Percentiles rank a stretch among this genome's conserved stretches.
phyloP scores from a whole-genome alignment of 805 yeast species.

The Ogataea salicorniae region DNA sequence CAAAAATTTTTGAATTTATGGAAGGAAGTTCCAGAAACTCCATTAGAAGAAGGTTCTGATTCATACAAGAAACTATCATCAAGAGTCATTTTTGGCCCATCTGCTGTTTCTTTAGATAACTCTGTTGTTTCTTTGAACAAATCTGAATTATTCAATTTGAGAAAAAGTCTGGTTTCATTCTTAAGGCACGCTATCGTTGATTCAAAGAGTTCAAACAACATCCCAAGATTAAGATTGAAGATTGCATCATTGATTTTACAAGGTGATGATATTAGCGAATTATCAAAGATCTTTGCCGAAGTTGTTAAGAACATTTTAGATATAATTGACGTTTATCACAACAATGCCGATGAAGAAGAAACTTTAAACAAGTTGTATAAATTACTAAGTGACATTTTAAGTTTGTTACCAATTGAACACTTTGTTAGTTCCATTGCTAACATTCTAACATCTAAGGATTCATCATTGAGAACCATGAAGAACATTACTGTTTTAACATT shows the following conservation, averaged over 20 bases:
- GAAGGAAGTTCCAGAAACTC: conserved; percentile 40
- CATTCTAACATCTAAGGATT: conserved; percentile 32
- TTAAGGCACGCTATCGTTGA: conserved; percentile 47
- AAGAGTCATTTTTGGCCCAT: conserved; percentile 60
- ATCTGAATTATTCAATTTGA: conserved; percentile 44
- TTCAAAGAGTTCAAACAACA: conserved; percentile 33
- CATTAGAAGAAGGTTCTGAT: conserved; percentile 33
- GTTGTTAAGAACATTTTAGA: conserved; percentile 33
- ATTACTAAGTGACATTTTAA: conserved; percentile 57
- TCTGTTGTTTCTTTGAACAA: conserved; percentile 44
- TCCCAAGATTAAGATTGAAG: conserved; percentile 40
- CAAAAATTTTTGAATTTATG: conserved; percentile 46
- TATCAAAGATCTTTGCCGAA: conserved; percentile 23
- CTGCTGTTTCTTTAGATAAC: conserved; percentile 45
- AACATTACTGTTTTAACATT: conserved; percentile 60
- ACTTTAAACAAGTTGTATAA: conserved; percentile 43
- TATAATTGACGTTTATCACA: conserved; percentile 33
- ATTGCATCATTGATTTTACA: conserved; percentile 32
- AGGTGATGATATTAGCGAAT: conserved; percentile 17
- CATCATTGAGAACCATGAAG: conserved; percentile 47
- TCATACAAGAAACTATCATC: conserved; percentile 37
- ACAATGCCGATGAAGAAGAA: conserved; percentile 26
- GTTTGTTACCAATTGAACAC: conserved; percentile 67
- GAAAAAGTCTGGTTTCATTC: conserved; percentile 50
- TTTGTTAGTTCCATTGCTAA: conserved; percentile 59